These are phyloP conservation scores for Exophiala viscosa DNA, from an alignment of 2,329 filamentous ascomycete genomes.

Conservation along the genomic window DNA sequence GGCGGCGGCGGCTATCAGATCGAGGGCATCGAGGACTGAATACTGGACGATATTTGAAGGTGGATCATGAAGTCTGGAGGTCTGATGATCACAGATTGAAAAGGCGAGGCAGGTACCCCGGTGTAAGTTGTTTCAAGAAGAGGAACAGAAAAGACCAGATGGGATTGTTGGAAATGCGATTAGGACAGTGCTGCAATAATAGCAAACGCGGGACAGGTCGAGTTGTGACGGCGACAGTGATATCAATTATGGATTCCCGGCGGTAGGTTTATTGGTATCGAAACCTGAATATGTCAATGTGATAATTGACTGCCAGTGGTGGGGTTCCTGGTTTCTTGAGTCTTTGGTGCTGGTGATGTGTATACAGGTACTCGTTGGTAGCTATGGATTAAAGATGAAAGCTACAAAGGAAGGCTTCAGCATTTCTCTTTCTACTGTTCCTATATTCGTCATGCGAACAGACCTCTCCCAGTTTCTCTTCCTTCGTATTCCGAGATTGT, in stretches of 20 bases:
- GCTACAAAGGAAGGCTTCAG: too few relatives aligned
- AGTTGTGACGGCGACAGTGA: slow-evolving; percentile 10
- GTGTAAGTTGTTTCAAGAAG: too few relatives aligned
- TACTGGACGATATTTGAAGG: neutral
- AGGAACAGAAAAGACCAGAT: neutral
- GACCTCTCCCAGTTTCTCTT: too few relatives aligned
- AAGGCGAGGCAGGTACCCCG: too few relatives aligned
- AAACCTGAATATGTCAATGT: neutral
- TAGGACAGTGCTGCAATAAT: neutral
- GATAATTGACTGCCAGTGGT: neutral
- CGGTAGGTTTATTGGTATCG: neutral
- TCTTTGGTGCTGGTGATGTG: neutral
- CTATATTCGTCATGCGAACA: too few relatives aligned
- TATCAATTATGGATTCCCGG: slow-evolving; percentile 2
- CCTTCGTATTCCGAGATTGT: too few relatives aligned
- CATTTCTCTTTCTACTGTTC: too few relatives aligned
- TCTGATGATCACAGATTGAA: neutral
- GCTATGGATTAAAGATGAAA: neutral
- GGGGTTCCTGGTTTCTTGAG: neutral
- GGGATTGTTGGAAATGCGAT: neutral
- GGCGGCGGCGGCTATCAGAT: slow-evolving; percentile 14
- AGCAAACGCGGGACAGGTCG: neutral
- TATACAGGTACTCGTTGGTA: neutral
- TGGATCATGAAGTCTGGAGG: neutral
- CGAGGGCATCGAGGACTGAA: slow-evolving; percentile 7